Evolutionary conservation across 2,329 filamentous ascomycete species (phyloP).

Genomic region (Cercospora canescens): DNA sequence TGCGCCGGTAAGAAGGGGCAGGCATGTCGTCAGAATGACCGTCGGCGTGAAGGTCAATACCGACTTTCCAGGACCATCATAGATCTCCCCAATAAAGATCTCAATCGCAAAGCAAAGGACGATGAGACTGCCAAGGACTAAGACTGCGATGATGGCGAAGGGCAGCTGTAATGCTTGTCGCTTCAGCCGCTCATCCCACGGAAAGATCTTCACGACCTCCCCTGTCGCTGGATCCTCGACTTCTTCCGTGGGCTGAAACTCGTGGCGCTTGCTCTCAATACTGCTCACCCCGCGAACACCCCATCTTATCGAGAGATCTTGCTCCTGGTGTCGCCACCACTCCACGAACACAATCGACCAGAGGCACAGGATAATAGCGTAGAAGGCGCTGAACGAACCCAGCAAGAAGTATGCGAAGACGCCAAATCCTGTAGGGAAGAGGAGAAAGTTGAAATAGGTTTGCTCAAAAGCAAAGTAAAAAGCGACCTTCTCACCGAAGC

Average conservation of each 20-base stretch:
- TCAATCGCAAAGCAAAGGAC: conserved; percentile 87
- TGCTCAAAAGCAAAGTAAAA: conserved; percentile 97
- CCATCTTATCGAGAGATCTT: conserved; percentile 84
- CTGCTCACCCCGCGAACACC: conserved; percentile 79
- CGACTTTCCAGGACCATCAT: conserved; percentile 82
- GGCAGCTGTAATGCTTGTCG: conserved; percentile 81
- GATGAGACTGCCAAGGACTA: conserved; percentile 78
- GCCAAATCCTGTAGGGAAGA: conserved; percentile 80
- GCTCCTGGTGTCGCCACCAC: conserved; percentile 93
- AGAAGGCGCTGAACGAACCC: conserved; percentile 79
- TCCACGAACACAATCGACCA: conserved; percentile 91
- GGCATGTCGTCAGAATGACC: conserved; percentile 75
- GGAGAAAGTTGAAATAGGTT: conserved; percentile 81
- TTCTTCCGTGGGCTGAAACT: conserved; percentile 79
- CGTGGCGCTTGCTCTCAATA: conserved; percentile 73
- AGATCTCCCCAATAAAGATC: conserved; percentile 93
- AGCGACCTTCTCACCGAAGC: conserved; percentile 66
- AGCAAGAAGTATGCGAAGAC: conserved; percentile 77
- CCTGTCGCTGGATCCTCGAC: conserved; percentile 78
- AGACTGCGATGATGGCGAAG: conserved; percentile 73
- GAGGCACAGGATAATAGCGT: conserved; percentile 75
- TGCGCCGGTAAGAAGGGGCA: conserved; percentile 74
- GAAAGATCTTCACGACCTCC: conserved; percentile 73
- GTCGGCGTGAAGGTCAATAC: conserved; percentile 88
- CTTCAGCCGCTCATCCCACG: conserved; percentile 70